These are phyloP conservation scores for Rhododendron kiyosumense DNA, from an alignment of 148 eudicot genomes.

Conservation along the genomic window DNA sequence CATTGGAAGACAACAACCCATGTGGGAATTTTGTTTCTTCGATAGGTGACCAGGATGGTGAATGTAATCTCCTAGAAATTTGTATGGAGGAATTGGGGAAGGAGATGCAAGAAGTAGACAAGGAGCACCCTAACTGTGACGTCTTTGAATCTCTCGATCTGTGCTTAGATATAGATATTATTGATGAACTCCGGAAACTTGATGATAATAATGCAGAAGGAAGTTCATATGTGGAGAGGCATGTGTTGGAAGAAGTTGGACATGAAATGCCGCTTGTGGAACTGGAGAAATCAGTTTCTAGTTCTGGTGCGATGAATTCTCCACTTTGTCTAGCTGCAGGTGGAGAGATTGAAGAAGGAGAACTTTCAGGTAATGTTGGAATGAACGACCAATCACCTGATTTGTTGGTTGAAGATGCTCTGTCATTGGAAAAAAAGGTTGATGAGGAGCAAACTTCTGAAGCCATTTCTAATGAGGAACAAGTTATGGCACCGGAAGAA, in stretches of 20 bases:
- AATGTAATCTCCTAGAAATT: conserved; percentile 25
- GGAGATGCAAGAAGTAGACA: conserved; percentile 9
- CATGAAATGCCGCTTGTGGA: conserved; percentile 29
- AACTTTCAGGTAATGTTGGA: conserved; percentile 24
- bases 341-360: conserved; percentile 46
- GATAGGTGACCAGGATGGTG: conserved; percentile 21
- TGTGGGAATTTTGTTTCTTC: conserved; percentile 15
- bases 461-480: conserved; percentile 16
- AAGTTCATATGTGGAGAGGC: conserved; percentile 14
- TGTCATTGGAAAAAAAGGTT: conserved; percentile 3
- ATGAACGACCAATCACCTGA: conserved; percentile 10
- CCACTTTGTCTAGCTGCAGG: conserved; percentile 12
- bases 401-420: conserved; percentile 19
- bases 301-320: conserved; percentile 15
- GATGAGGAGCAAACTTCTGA: conserved; percentile 13
- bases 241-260: conserved; percentile 17
- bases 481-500: conserved; percentile 3
- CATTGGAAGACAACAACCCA: conserved; percentile 3
- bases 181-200: conserved; percentile 11
- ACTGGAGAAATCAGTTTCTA: conserved; percentile 19
- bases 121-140: conserved; percentile 20
- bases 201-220: conserved; percentile 17
- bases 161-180: conserved; percentile 19
- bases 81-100: conserved; percentile 33
- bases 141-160: conserved; percentile 24